Percentiles rank a stretch among this genome's conserved stretches.
Conservation (phyloP, 2,329 filamentous ascomycete genomes). For the Calycina marina region DNA sequence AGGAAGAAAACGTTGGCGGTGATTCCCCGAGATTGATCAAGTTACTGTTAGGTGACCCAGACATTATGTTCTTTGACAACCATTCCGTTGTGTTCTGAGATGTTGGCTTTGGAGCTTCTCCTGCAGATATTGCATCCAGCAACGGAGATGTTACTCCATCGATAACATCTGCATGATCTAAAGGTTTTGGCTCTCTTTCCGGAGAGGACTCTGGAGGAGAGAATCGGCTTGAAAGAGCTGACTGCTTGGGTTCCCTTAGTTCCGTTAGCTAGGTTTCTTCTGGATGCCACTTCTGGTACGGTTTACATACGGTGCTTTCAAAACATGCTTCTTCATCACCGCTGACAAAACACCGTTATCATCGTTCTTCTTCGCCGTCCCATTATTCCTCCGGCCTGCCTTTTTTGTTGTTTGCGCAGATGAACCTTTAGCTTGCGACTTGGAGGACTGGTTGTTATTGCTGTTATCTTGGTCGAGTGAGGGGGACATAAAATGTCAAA, state of each 20-base stretch:
- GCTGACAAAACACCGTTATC: constrained; percentile 18
- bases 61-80: constrained; percentile 28
- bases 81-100: constrained; percentile 27
- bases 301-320: constrained; percentile 19
- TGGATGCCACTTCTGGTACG: not conserved
- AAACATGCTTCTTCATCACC: constrained; percentile 21
- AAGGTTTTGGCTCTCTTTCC: constrained; percentile 15
- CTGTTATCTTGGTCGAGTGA: constrained; percentile 22
- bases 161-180: constrained; percentile 3
- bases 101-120: constrained; percentile 13
- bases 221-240: constrained; percentile 6
- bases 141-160: constrained; percentile 18
- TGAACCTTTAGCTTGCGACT: constrained; percentile 12
- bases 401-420: constrained; percentile 17
- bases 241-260: constrained; percentile 13
- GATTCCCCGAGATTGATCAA: constrained; percentile 30
- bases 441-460: constrained; percentile 11
- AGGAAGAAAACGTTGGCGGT: constrained; percentile 25
- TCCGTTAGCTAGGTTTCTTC: constrained; percentile 6
- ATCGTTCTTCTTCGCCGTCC: constrained; percentile 20
- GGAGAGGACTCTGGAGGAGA: constrained; percentile 10
- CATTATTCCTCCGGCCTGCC: constrained; percentile 21
- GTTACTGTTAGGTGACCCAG: constrained; percentile 26
- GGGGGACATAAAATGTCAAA: constrained; percentile 26
- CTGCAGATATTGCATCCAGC: constrained; percentile 20